phyloP scores from a whole-genome alignment of 1,284 basidiomycete species.

The Vanrija sp. region DNA sequence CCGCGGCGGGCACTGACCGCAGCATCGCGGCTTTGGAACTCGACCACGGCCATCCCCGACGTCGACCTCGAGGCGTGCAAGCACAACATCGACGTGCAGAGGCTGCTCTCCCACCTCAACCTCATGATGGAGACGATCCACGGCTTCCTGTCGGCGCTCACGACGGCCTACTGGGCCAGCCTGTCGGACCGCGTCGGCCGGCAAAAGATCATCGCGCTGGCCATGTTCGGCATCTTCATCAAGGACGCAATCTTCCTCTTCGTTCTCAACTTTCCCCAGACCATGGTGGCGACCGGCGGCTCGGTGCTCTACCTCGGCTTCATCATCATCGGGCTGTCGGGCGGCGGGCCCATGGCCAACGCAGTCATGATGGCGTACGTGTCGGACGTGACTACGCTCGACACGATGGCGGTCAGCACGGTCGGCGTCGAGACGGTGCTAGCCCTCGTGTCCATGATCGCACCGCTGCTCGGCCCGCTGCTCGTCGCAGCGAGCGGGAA shows the following conservation, averaged over 20 bases:
- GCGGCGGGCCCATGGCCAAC: neutral
- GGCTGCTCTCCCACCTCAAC: neutral
- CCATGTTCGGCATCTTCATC: neutral
- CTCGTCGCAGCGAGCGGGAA: neutral
- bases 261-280: neutral
- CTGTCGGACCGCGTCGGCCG: constrained; percentile 1
- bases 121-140: neutral
- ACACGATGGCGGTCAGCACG: neutral
- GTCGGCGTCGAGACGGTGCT: neutral
- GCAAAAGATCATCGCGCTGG: neutral
- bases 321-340: neutral
- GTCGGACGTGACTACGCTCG: neutral
- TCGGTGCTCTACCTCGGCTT: neutral
- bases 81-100: neutral
- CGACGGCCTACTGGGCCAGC: neutral
- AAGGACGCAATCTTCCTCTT: neutral
- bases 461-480: neutral
- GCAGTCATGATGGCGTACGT: neutral
- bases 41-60: neutral
- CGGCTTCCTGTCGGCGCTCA: neutral
- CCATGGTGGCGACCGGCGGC: neutral
- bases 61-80: constrained; percentile 1
- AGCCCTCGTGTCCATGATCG: neutral
- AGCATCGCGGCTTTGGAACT: too few species aligned
- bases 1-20: too few species aligned